Base-by-base conservation (phyloP, 2,329 filamentous ascomycete species). In the Chrysosphaeria jannelii region DNA sequence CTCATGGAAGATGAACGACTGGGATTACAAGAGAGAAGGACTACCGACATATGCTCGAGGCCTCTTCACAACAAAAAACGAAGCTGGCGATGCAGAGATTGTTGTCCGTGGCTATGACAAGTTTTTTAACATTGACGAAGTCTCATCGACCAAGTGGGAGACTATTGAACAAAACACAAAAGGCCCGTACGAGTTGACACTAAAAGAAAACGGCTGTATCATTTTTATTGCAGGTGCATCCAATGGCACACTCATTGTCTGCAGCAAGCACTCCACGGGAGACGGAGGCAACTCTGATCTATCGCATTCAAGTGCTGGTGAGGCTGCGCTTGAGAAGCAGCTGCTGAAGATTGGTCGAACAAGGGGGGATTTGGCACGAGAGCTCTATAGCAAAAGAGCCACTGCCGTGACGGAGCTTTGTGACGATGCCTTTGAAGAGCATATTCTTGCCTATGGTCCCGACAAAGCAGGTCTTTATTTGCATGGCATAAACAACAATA, bases 131-230 rank as follows among this genome's bases (percentile, higher is more conserved):
- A 57, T 75, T 19, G 60, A 61, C 23, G 85, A 97, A 46, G 69
- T 89, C 6, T 43, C 49, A 22, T 62, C 70, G 32, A 97, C 85
- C 4, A 57, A 66, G 35, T 97, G 85, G 85, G 43, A 50, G 10
- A 72, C 69, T 36, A 75, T 97, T 29, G 52, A 69, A 38, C 44
- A 46, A 14, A 56, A 70, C 26, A 93, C 85, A 1, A 50, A 61
- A 31, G 78, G 76, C 0, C 85, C 85, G 0, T 97, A 93, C 36
- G 85, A 97, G 45, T 50, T 97, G 26, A 93, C 78, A 27, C 62
- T 93, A 24, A 97, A 97, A 47, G 85, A 97, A 45, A 97, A 97
- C 37, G 85, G 85, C n/a, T 97, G 85, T 44, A 97, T 97, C 43
- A 91, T 97, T 34, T 97, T 97, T 48, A 65, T 97, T 21, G 69